Percentiles rank a stretch among this genome's conserved stretches.
These are phyloP conservation scores for Aureobasidium zeae DNA, from an alignment of 2,329 filamentous ascomycete species.

Conservation along the genomic window DNA sequence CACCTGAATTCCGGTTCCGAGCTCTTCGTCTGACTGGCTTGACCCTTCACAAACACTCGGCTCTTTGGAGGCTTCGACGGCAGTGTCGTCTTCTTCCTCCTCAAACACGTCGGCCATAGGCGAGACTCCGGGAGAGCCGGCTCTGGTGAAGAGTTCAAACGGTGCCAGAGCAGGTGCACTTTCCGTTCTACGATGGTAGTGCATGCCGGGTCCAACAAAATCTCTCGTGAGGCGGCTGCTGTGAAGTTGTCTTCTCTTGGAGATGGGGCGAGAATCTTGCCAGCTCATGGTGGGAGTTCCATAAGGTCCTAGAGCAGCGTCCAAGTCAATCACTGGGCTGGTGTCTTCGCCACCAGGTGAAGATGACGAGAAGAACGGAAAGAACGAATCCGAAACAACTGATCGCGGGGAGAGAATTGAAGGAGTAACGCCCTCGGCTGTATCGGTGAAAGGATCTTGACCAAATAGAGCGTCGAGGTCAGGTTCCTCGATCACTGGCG, in stretches of 20 bases:
- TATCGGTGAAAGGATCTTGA: conserved; percentile 16
- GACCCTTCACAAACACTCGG: background rate
- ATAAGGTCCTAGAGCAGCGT: conserved; percentile 86
- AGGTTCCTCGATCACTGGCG: conserved; percentile 9
- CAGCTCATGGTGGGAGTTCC: conserved; percentile 67
- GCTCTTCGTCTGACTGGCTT: conserved; percentile 7
- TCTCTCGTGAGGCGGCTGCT: conserved; percentile 65
- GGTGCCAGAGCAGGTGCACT: conserved; percentile 71
- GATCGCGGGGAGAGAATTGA: conserved; percentile 21
- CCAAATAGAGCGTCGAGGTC: conserved; percentile 18
- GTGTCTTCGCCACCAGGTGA: conserved; percentile 60
- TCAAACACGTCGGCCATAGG: conserved; percentile 84
- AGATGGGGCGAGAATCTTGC: conserved; percentile 43
- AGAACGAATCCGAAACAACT: conserved; percentile 25
- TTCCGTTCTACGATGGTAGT: conserved; percentile 69
- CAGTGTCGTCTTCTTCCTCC: conserved; percentile 61
- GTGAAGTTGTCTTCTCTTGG: conserved; percentile 59
- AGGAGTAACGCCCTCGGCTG: conserved; percentile 5
- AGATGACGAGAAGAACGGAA: conserved; percentile 32
- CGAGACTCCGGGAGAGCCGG: conserved; percentile 36
- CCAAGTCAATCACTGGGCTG: conserved; percentile 82
- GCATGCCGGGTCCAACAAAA: conserved; percentile 59
- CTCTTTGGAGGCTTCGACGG: conserved; percentile 17
- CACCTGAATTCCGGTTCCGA: conserved; percentile 37
- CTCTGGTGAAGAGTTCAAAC: conserved; percentile 46